These are phyloP conservation scores for Leccinum incarnatum DNA, from an alignment of 768 basidiomycete species.

Conservation along the genomic window DNA sequence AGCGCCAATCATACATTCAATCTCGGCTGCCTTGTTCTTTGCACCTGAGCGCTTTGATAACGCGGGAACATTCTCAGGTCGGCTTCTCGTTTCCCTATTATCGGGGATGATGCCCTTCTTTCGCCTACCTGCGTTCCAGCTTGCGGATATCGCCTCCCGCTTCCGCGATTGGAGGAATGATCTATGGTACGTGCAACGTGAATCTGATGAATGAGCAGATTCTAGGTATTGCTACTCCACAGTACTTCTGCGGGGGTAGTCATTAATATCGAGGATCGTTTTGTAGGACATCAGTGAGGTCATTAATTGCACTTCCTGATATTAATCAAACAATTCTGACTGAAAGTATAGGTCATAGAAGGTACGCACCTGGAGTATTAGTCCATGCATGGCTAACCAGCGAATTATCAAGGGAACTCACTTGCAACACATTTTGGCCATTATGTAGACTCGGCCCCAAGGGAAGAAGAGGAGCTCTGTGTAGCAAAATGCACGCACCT, in stretches of 20 bases:
- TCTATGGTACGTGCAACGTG: neutral
- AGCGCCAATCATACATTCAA: neutral
- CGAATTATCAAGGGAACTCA: neutral
- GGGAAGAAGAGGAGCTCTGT: neutral
- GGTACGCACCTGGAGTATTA: neutral
- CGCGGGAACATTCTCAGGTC: neutral
- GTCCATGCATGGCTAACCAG: neutral
- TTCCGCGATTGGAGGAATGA: neutral
- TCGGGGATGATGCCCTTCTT: neutral
- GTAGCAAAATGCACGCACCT: neutral
- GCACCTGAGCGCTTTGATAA: neutral
- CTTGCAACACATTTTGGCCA: neutral
- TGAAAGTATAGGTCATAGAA: neutral
- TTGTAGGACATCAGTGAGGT: neutral
- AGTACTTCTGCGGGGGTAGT: neutral
- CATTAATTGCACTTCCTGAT: neutral
- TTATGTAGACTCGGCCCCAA: neutral
- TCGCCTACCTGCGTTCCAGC: constrained; percentile 7
- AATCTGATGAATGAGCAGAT: neutral
- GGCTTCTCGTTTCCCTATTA: neutral
- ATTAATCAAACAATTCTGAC: neutral
- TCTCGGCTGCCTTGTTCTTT: neutral
- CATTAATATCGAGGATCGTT: constrained; percentile 2
- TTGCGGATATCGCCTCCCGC: neutral
- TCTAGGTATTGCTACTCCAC: neutral